Conservation (phyloP, 768 basidiomycete genomes). For the Suillus spraguei region DNA sequence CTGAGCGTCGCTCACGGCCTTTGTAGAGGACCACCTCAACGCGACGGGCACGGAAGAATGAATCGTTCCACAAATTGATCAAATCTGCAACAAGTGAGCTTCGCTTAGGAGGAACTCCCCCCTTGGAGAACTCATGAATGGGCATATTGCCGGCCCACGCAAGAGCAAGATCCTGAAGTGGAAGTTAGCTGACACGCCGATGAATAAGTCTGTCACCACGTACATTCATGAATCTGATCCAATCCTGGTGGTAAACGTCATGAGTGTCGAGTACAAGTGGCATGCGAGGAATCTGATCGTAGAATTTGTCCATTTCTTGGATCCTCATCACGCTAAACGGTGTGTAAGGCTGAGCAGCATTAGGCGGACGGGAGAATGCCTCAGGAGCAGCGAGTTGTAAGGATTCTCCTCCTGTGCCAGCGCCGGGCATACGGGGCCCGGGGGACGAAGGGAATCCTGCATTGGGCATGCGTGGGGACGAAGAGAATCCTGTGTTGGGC, state of each 20-base stretch:
- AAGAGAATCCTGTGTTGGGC: constrained; percentile 25
- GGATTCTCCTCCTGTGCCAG: constrained; percentile 28
- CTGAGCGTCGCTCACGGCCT: constrained; percentile 78
- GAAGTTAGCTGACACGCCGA: background rate
- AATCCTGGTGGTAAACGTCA: constrained; percentile 78
- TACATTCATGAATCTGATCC: constrained; percentile 80
- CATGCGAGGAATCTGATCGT: constrained; percentile 69
- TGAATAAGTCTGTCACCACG: constrained; percentile 21
- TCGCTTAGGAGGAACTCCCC: constrained; percentile 55
- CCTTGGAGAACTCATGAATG: constrained; percentile 50
- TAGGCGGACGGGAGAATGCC: constrained; percentile 74
- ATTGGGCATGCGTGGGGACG: constrained; percentile 33
- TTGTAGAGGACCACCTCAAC: constrained; percentile 83
- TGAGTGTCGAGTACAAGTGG: constrained; percentile 72
- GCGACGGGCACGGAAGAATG: constrained; percentile 73
- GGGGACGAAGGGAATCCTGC: constrained; percentile 31
- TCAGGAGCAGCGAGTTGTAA: constrained; percentile 61
- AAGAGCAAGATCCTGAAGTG: constrained; percentile 63
- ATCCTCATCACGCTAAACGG: constrained; percentile 73
- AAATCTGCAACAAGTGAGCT: constrained; percentile 68
- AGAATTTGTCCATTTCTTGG: constrained; percentile 76
- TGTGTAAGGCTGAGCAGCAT: constrained; percentile 64
- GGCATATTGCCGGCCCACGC: constrained; percentile 82
- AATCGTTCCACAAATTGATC: constrained; percentile 77
- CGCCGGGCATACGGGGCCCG: constrained; percentile 29